Evolutionary conservation across 495 filamentous ascomycete genomes (phyloP).

Genomic region (Aspergillus baeticus): DNA sequence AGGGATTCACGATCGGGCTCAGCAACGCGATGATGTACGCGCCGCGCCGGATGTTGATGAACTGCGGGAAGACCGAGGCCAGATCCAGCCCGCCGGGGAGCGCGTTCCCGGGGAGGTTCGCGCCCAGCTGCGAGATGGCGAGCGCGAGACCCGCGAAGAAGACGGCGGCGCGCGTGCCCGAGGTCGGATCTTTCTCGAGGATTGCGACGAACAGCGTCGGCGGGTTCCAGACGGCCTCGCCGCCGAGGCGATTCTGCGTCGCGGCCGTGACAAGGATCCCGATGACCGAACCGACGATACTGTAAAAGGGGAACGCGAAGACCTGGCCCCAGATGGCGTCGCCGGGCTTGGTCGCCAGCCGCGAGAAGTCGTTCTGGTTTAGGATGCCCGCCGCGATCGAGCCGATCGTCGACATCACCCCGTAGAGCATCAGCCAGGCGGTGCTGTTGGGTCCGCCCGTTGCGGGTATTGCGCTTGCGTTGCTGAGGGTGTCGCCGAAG

Average conservation of each 20-base stretch:
- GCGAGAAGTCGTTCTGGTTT: not conserved
- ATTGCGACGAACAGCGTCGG: not conserved
- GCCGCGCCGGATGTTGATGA: constrained; percentile 3
- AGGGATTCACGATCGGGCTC: not conserved
- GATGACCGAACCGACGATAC: not conserved
- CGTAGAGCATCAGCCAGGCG: not conserved
- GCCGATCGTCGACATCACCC: not conserved
- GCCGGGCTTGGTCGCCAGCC: not conserved
- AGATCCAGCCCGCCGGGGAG: constrained; percentile 1
- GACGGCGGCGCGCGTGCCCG: not conserved
- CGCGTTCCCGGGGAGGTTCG: not conserved
- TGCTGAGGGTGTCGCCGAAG: not conserved
- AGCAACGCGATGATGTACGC: not conserved
- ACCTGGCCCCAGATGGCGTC: constrained; percentile 3
- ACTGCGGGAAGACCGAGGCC: not conserved
- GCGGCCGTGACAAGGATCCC: constrained; percentile 3
- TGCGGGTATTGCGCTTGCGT: not conserved
- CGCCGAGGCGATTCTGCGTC: constrained; percentile 4
- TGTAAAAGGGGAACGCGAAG: not conserved
- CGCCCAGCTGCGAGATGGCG: not conserved
- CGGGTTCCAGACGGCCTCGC: not conserved
- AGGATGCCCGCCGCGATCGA: not conserved
- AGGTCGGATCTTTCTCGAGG: not conserved
- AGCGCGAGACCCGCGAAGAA: constrained; percentile 5
- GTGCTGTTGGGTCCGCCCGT: not conserved